Evolutionary conservation across 495 filamentous ascomycete species (phyloP).

Genomic region (Ramalina intermedia): DNA sequence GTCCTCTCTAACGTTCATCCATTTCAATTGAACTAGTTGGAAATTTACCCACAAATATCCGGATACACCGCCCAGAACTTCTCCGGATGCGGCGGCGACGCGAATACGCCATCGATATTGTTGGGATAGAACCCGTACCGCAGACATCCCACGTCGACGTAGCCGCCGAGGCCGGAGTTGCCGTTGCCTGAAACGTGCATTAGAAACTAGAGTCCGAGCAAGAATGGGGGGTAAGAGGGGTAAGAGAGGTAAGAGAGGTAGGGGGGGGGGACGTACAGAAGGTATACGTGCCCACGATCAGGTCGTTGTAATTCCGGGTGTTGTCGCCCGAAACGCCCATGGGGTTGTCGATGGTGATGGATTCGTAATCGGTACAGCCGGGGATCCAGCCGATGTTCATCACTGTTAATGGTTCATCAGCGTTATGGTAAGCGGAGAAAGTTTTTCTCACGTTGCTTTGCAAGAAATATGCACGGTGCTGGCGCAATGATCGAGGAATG

Average conservation of each 20-base stretch:
- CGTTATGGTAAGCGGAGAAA: no score
- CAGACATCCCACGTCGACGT: slow-evolving; percentile 8
- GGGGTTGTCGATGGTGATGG: not conserved
- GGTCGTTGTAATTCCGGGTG: not conserved
- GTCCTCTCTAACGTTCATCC: no score
- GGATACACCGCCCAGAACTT: not conserved
- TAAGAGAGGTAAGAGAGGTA: not conserved
- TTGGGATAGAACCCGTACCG: slow-evolving; percentile 11
- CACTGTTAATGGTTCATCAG: not conserved
- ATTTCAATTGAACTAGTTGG: no score
- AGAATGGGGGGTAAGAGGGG: no score
- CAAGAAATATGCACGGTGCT: no score
- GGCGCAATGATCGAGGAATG: no score
- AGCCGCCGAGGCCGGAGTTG: slow-evolving; percentile 8
- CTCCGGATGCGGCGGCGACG: not conserved
- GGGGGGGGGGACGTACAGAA: not conserved
- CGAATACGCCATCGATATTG: slow-evolving; percentile 5
- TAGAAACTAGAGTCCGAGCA: no score
- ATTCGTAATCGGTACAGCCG: not conserved
- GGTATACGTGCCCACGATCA: not conserved
- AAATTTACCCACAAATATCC: not conserved
- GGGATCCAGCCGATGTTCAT: slow-evolving; percentile 4
- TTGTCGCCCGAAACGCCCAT: not conserved
- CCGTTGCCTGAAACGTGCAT: slow-evolving; percentile 3
- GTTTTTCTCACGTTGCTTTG: no score